Evolutionary conservation across 148 eudicot species (phyloP).

Genomic region (Rhododendron molle): DNA sequence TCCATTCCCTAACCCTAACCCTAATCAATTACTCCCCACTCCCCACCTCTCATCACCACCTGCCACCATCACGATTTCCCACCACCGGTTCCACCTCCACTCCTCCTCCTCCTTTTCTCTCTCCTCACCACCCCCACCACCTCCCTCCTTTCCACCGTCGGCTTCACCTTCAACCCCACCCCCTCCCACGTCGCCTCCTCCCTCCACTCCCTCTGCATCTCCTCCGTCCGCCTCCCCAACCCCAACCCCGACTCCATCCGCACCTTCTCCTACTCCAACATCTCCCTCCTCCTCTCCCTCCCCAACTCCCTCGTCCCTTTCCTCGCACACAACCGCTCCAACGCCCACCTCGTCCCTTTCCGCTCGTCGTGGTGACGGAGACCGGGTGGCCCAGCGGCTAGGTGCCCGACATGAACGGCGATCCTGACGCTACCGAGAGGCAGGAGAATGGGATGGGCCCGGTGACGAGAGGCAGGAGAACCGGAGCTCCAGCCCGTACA

Average conservation of each 20-base stretch:
- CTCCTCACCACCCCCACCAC: background rate
- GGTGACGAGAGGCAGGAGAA: too few species aligned
- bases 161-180: constrained; percentile 22
- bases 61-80: too few species aligned
- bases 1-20: too few species aligned
- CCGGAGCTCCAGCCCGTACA: too few species aligned
- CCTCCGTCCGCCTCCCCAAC: constrained; percentile 48
- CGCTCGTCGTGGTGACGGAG: constrained; percentile 56
- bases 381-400: constrained; percentile 70
- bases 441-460: background rate
- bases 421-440: constrained; percentile 34
- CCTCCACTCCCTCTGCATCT: constrained; percentile 30
- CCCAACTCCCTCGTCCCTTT: constrained; percentile 55
- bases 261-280: constrained; percentile 61
- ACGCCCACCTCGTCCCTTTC: constrained; percentile 51
- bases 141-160: constrained; percentile 18
- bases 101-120: constrained; percentile 6
- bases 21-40: too few species aligned
- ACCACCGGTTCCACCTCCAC: too few species aligned
- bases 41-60: too few species aligned
- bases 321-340: constrained; percentile 57
- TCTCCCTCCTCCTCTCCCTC: constrained; percentile 65
- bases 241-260: constrained; percentile 50
- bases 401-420: constrained; percentile 9
- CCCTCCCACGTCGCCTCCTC: constrained; percentile 35